Base-by-base conservation (phyloP, 331 rosid species). In the Acacia concinna region DNA sequence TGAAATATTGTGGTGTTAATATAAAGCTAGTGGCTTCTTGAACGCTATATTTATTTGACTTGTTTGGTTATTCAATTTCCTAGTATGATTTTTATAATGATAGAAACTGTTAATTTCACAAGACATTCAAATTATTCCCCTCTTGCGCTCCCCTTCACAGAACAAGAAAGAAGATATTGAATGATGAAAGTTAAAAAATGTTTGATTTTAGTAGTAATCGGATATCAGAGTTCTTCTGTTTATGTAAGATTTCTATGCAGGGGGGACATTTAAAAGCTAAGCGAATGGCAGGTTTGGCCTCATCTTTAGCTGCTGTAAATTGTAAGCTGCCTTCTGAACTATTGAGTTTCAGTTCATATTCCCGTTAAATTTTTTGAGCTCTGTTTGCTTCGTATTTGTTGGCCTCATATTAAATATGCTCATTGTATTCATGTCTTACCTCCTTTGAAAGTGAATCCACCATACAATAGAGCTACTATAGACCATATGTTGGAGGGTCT, bases 211-310 rank as follows among this genome's bases (percentile, higher is more conserved):
- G 49, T 73, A 70, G 27, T 43, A 27, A 12, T 70, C 40, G 8
- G 59, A 15, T 27, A 44, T 70, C 40, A 68, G 56, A 66, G 64
- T 30, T 76, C 71, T 49, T 77, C 59, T 83, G 38, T 71, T 74
- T 69, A 79, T 81, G 32, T 47, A 56, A 54, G n/a, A 47, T 49
- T 85, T 78, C 40, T 47, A 69, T 78, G 27, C 86, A 94, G 98
- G 92, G 85, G 93, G 92, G 85, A 73, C 87, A 85, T 84, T 89
- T 87, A 74, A 90, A 87, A 87, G 78, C 90, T 37, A 91, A 89
- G 77, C 83, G 90, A 73, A 82, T 91, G 73, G 84, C 88, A 20
- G 67, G 92, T 54, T 78, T 84, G 78, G 90, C 85, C 68, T 86
- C 95, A 79, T 84, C 96, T 38, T 79, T 86, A 87, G 87, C 83